Base-by-base conservation (phyloP, 2,329 filamentous ascomycete species). In the Diaporthe nobilis region DNA sequence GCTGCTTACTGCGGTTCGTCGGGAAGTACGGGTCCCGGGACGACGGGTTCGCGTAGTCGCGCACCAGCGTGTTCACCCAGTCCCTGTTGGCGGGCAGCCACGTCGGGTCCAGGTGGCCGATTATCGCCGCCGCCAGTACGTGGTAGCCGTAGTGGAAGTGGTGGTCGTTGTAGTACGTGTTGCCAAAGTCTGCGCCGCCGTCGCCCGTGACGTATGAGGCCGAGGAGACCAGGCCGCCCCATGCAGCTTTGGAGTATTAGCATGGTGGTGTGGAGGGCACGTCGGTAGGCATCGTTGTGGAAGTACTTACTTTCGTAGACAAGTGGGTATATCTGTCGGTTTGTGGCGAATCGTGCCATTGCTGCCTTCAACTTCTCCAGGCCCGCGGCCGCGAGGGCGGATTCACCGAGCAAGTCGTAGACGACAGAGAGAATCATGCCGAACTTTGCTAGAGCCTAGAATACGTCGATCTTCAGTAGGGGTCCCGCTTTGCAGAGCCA, bases 101-200 rank as follows among this genome's bases (percentile, higher is more conserved):
- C 4, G 82, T 84, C 0, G 92, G 91, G 78, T 98, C 95, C 7
- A 98, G 86, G 71, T 94, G 90, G 0, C 91, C 96, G 75, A 98
- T 95, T 9, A 97, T 90, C 1, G 96, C 94, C 0, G 95, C 95
- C 0, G 95, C 88, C 74, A 97, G 94, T 77, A 98, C 93, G 83
- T 97, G 97, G 82, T 98, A 98, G 44, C 95, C 95, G 81, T 94
- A 96, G 81, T 94, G 93, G 79, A 93, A 93, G 81, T 94, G 92
- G 79, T 93, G 92, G 80, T 94, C 92, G 79, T 94, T 96, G 86
- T 96, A 96, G 81, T 91, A 94, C 1, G 93, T 94, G 83, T 98
- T 98, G 78, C 97, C 97, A 85, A 98, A 98, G 82, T 98, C 97
- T 0, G 88, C 89, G 2, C 92, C 92, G 7, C 90, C 83, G 78